phyloP scores from a whole-genome alignment of 2,329 filamentous ascomycete species.

The Phyllosticta paracitricarpa region DNA sequence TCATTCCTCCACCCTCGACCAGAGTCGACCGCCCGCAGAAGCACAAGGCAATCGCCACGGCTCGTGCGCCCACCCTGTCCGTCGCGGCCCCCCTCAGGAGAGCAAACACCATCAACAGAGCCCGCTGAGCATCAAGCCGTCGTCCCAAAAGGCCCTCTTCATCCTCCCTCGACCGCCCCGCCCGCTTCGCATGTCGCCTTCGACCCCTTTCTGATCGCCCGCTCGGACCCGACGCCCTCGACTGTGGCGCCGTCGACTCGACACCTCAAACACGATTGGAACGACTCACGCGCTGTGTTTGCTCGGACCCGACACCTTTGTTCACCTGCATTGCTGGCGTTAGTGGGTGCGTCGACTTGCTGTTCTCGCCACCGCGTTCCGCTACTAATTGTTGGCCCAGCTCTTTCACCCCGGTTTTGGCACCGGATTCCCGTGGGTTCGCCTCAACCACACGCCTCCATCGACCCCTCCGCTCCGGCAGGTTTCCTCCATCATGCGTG shows the following conservation, averaged over 20 bases:
- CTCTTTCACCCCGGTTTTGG: conserved; percentile 16
- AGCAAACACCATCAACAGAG: conserved; percentile 12
- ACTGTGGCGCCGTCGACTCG: conserved; percentile 4
- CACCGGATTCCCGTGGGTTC: conserved; percentile 5
- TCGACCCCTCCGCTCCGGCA: neutral
- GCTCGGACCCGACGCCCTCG: conserved; percentile 4
- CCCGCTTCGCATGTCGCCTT: conserved; percentile 13
- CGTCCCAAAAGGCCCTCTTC: conserved; percentile 1
- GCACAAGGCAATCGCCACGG: conserved; percentile 8
- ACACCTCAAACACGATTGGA: conserved; percentile 5
- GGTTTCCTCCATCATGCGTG: conserved; percentile 67
- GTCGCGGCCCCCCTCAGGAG: conserved; percentile 11
- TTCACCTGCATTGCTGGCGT: conserved; percentile 12
- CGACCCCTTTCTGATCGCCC: conserved; percentile 7
- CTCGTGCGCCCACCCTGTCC: conserved; percentile 9
- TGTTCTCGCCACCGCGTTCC: conserved; percentile 14
- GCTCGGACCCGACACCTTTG: conserved; percentile 6
- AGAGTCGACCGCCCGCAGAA: neutral
- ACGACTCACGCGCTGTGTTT: conserved; percentile 7
- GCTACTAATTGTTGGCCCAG: conserved; percentile 21
- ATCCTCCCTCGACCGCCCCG: conserved; percentile 4
- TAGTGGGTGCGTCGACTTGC: conserved; percentile 6
- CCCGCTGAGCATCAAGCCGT: conserved; percentile 5
- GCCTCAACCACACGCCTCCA: neutral
- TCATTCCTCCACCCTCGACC: neutral